Percentiles rank a stretch among this genome's conserved stretches.
Evolutionary conservation across 345 rosid genomes (phyloP).

Genomic region (Salix exigua): DNA sequence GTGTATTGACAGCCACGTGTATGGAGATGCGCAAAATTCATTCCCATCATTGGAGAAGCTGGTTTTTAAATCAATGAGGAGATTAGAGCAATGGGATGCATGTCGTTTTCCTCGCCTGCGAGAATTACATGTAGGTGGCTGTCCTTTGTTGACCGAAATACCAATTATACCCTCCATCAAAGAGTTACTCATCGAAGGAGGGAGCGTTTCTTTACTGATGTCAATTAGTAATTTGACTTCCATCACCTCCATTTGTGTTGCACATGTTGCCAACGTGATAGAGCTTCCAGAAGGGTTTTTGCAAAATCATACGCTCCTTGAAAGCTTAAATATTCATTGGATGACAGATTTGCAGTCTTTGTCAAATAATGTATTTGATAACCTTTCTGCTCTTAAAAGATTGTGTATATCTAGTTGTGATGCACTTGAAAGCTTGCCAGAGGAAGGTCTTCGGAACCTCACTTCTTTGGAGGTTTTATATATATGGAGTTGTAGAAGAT

Average conservation of each 20-base stretch:
- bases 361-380: constrained; percentile 1
- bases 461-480: not conserved
- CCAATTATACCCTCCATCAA: not conserved
- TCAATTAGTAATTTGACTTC: not conserved
- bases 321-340: not conserved
- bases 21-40: no score
- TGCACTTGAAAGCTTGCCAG: constrained; percentile 6
- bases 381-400: not conserved
- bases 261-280: not conserved
- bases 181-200: not conserved
- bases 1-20: no score
- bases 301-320: not conserved
- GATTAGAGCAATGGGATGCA: no score
- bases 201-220: not conserved
- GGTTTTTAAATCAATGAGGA: no score
- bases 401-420: not conserved
- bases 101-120: no score
- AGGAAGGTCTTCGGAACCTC: not conserved
- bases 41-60: no score
- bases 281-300: not conserved
- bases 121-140: no score
- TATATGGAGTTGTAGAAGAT: no score
- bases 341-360: not conserved
- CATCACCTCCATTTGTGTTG: not conserved
- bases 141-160: not conserved